Base-by-base conservation (phyloP, 306 rosid genomes). In the Cicer chorassanicum region DNA sequence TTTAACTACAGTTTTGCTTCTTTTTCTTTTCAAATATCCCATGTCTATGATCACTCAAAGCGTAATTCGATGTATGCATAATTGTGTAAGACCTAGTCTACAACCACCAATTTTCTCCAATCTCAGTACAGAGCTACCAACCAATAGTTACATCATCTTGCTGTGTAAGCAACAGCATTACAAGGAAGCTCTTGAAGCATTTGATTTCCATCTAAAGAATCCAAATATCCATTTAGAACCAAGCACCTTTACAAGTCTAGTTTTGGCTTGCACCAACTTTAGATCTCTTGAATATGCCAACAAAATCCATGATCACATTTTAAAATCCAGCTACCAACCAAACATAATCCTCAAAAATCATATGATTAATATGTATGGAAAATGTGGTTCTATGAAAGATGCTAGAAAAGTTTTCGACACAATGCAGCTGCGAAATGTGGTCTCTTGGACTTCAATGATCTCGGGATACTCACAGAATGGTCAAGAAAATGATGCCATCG, bases 361-460 rank as follows among this genome's bases (percentile, higher is more conserved):
- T 73, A 73, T 92, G 65, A 78, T 88, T 48, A 88, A 83, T 68
- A 88, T 88, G 97, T 88, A 88, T 65, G 89, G 92, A 55, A 92
- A 88, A 81, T 92, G 96, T 62, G 90, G 92, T 75, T 92, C 96
- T 15, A 54, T 81, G 78, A 81, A 67, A 48, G 93, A 92, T 76
- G 96, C 92, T 41, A 60, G 87, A 72, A 80, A 87, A 72, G 83
- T 80, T 29, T 92, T 92, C 68, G 89, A 90, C 43, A 57, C 73
- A 84, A 92, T 92, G 97, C 82, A 77, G 48, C 81, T 65, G 44
- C 80, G 80, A 72, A 92, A 88, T 78, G 87, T 81, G 53, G 86
- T 92, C 48, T 88, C 97, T 74, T 92, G 96, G 97, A 92, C 97
- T 78, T 86, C 87, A 54, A 66, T 87, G 82, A 92, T 92, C 57